Conservation (phyloP, 306 rosid species). For the Sechiopsis laciniata region DNA sequence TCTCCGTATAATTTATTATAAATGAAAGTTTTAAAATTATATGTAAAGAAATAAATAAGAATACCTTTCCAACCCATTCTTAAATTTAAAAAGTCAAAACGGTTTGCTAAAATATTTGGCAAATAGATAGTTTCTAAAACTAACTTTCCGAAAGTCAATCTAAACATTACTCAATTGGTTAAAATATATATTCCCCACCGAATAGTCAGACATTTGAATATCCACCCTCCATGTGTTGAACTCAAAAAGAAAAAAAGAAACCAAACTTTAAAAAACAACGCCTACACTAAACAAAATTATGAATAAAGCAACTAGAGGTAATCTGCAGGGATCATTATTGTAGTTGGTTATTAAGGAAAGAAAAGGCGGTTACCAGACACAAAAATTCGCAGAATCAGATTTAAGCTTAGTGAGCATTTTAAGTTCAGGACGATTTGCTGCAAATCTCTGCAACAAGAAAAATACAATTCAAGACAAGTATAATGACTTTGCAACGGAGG, state of each 20-base stretch:
- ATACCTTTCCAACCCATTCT: not conserved
- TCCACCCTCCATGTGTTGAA: too few relatives aligned
- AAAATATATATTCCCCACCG: too few relatives aligned
- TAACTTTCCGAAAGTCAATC: too few relatives aligned
- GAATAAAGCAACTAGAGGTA: not conserved
- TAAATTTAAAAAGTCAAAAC: not conserved
- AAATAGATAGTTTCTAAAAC: too few relatives aligned
- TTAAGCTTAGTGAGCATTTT: conserved; percentile 44
- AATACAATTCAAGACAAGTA: conserved; percentile 14
- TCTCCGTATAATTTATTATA: not conserved
- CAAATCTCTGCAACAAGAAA: conserved; percentile 50
- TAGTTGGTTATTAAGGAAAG: not conserved
- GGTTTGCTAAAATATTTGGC: not conserved
- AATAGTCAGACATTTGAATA: too few relatives aligned
- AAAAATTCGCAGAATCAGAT: conserved; percentile 45
- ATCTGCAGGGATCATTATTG: not conserved
- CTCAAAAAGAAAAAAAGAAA: too few relatives aligned
- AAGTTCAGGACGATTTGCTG: conserved; percentile 45
- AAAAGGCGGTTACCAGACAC: conserved; percentile 48
- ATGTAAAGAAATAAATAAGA: not conserved
- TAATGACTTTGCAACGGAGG: not conserved
- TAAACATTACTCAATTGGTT: too few relatives aligned
- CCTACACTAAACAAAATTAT: not conserved
- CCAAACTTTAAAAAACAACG: not conserved
- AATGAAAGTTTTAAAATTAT: not conserved